Conservation (phyloP, 495 filamentous ascomycete species). For the Annulohypoxylon bovei region DNA sequence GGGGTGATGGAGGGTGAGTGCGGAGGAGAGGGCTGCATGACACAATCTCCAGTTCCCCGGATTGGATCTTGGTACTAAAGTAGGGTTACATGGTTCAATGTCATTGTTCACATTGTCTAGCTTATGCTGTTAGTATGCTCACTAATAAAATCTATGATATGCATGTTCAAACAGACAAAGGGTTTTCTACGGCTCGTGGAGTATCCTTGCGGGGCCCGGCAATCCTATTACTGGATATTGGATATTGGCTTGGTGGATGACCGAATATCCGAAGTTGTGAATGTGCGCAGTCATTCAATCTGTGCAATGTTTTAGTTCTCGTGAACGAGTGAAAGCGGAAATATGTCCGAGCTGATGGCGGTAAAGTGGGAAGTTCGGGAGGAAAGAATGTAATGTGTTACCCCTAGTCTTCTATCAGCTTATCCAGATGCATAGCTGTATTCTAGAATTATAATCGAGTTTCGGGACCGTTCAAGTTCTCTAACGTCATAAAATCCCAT, state of each 20-base stretch:
- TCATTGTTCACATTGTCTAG: constrained; percentile 11
- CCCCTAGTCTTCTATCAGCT: background rate
- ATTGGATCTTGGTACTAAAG: constrained; percentile 27
- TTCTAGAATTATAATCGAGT: background rate
- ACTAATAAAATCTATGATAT: background rate
- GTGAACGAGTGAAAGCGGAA: background rate
- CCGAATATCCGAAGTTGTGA: background rate
- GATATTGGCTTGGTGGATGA: constrained; percentile 2
- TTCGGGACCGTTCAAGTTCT: background rate
- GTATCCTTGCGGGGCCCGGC: constrained; percentile 8
- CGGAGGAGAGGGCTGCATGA: constrained; percentile 17
- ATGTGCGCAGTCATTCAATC: background rate
- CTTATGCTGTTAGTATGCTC: constrained; percentile 17
- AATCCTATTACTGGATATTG: constrained; percentile 19
- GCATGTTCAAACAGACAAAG: constrained; percentile 4
- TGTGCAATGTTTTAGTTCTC: background rate
- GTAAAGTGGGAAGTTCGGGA: background rate
- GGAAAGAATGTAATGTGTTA: background rate
- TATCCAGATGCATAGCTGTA: background rate
- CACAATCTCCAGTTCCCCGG: constrained; percentile 24
- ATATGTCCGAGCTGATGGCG: background rate
- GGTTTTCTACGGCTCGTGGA: constrained; percentile 2
- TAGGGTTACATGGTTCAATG: constrained; percentile 32
- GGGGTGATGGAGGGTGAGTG: constrained; percentile 27
- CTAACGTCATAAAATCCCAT: constrained; percentile 18